Evolutionary conservation across 176 grass and related monocot genomes (phyloP).

Genomic region (Aechmea fasciata): DNA sequence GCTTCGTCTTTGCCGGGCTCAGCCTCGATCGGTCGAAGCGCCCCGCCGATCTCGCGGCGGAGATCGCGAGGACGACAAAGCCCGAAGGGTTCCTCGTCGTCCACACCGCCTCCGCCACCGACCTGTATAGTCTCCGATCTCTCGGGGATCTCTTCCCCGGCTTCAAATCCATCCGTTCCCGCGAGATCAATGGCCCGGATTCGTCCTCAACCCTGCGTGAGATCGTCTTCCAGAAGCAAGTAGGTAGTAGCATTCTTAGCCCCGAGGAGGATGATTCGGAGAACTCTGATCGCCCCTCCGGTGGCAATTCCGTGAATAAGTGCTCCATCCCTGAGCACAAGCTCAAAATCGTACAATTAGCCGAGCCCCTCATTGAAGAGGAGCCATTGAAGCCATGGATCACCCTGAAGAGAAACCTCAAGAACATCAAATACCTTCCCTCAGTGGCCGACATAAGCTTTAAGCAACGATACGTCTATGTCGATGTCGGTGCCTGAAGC

Average conservation of each 20-base stretch:
- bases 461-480: slow-evolving; percentile 51
- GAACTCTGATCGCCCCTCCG: slow-evolving; percentile 15
- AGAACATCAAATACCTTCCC: slow-evolving; percentile 59
- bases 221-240: slow-evolving; percentile 48
- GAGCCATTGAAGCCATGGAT: slow-evolving; percentile 70
- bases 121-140: slow-evolving; percentile 48
- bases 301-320: slow-evolving; percentile 21
- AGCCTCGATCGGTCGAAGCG: slow-evolving; percentile 34
- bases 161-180: slow-evolving; percentile 29
- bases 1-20: slow-evolving; percentile 40
- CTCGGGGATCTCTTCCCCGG: slow-evolving; percentile 37
- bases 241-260: slow-evolving; percentile 13
- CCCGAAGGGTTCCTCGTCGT: slow-evolving; percentile 39
- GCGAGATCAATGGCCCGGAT: slow-evolving; percentile 27
- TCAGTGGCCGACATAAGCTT: slow-evolving; percentile 52
- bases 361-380: slow-evolving; percentile 48
- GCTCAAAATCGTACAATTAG: slow-evolving; percentile 31
- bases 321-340: slow-evolving; percentile 35
- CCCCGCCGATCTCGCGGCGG: slow-evolving; percentile 34
- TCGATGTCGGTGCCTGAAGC: slow-evolving; percentile 62
- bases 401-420: slow-evolving; percentile 53
- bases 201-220: slow-evolving; percentile 25
- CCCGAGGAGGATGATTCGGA: slow-evolving; percentile 6
- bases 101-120: slow-evolving; percentile 36
- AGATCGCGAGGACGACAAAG: slow-evolving; percentile 40